These are phyloP conservation scores for Aspergillus affinis DNA, from an alignment of 495 filamentous ascomycete species.

Conservation along the genomic window DNA sequence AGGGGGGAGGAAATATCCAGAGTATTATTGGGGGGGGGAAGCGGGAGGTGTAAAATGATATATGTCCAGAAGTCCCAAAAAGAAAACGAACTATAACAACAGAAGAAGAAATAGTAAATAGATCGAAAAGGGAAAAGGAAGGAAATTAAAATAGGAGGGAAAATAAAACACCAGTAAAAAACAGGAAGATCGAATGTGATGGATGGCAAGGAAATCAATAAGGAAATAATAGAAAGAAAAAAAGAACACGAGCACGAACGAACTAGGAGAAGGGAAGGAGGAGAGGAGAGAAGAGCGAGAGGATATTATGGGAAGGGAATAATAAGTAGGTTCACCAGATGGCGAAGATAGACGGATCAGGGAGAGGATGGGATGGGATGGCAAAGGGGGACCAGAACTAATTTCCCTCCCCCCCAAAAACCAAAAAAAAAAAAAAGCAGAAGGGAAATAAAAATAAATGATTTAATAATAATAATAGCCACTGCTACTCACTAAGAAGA, in stretches of 20 bases:
- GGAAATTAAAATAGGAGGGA: neutral
- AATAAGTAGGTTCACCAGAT: slow-evolving; percentile 20
- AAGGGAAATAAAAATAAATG: slow-evolving; percentile 14
- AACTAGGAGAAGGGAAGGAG: slow-evolving; percentile 10
- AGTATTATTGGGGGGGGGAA: neutral
- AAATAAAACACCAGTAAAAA: neutral
- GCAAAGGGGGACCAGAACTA: slow-evolving; percentile 21
- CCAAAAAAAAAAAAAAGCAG: neutral
- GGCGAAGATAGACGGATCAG: slow-evolving; percentile 1
- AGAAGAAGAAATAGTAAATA: neutral
- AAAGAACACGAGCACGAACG: slow-evolving; percentile 16
- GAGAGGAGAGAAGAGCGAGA: slow-evolving; percentile 17
- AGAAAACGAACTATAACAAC: neutral
- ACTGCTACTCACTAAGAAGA: neutral
- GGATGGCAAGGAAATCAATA: slow-evolving; percentile 12
- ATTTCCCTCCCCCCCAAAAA: neutral
- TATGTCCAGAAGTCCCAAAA: neutral
- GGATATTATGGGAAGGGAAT: slow-evolving; percentile 19
- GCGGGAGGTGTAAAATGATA: neutral
- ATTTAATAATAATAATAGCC: slow-evolving; percentile 4
- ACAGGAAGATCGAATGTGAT: neutral
- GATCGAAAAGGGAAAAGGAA: neutral
- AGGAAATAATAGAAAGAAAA: slow-evolving; percentile 17
- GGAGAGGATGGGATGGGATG: neutral
- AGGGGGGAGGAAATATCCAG: neutral